Base-by-base conservation (phyloP, 2,329 filamentous ascomycete genomes). In the Teratosphaeria pseudoeucalypti region DNA sequence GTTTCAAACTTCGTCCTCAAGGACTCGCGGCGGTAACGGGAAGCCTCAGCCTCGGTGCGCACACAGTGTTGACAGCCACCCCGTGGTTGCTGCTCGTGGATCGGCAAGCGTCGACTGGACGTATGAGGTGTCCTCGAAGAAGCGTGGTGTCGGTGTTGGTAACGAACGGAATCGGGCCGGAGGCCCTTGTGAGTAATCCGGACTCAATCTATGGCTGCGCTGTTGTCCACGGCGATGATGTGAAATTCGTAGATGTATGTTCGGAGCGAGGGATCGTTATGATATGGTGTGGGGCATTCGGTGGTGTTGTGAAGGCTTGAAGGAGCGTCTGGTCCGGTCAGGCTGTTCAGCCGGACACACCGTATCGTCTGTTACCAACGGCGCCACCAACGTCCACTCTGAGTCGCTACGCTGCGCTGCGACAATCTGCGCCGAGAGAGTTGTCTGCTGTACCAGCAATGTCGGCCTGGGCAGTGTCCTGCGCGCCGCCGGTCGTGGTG, bases 161-260 rank as follows among this genome's bases (percentile, higher is more conserved):
- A 70, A 67, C 67, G 68, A 70, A 59, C 64, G 68, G 64, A 70
- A 67, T 65, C 62, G 65, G 67, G 66, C 43, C 43, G n/a, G 43
- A 49, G 43, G 19, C 43, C 43, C 43, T 49, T 6, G 43, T n/a
- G 16, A 23, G 16, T 49, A 26, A 49, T n/a, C 16, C 16, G 9
- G 43, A 23, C 43, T 49, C 43, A n/a, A 14, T 14, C 12, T 43
- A 43, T 43, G 37, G 16, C 12, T 43, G 11, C 37, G n/a, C 43
- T 49, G 19, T 39, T 23, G 43, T 49, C 43, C 43, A 7, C 43
- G n/a, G 10, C 19, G 43, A 49, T 19, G 23, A 19, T n/a, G 19
- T 7, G 16, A 3, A 23, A 49, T 49, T 49, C 16, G 16, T 49
- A n/a, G 16, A 11, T 49, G 23, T 19, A 26, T 49, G 43, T 4